A percentile compares a stretch with the other conserved stretches of the same genome.
phyloP scores from a whole-genome alignment of 148 eudicot genomes.

The Persicaria tinctoria region DNA sequence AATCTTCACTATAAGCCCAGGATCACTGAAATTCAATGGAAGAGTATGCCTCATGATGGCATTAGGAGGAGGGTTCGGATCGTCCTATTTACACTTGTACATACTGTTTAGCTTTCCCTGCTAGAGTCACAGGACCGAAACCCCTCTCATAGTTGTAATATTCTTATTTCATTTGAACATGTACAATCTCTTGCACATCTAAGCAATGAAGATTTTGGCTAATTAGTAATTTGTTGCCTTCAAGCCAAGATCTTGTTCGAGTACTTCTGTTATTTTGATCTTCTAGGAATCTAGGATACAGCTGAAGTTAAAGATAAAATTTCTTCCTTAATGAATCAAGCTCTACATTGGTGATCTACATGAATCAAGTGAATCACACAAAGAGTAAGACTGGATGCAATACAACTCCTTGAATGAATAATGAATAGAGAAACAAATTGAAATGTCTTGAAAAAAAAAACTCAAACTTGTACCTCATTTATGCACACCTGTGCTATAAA shows the following conservation, averaged over 20 bases:
- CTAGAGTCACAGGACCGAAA: constrained; percentile 1
- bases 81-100: constrained; percentile 8
- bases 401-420: constrained; percentile 9
- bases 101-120: neutral
- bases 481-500: constrained; percentile 15
- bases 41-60: constrained; percentile 5
- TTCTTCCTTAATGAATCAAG: neutral
- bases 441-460: neutral
- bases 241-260: neutral
- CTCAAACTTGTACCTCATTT: constrained; percentile 10
- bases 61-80: constrained; percentile 11
- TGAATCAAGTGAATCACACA: neutral
- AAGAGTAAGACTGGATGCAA: neutral
- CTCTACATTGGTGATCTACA: neutral
- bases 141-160: neutral
- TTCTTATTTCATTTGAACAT: constrained; percentile 1
- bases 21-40: neutral
- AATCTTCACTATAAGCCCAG: neutral
- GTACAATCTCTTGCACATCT: neutral
- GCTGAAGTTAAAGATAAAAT: neutral
- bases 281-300: neutral
- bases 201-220: neutral
- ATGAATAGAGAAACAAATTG: constrained; percentile 4
- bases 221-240: neutral
- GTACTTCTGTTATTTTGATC: neutral